Evolutionary conservation across 2,329 filamentous ascomycete species (phyloP).

Genomic region (Exophiala xenobiotica): DNA sequence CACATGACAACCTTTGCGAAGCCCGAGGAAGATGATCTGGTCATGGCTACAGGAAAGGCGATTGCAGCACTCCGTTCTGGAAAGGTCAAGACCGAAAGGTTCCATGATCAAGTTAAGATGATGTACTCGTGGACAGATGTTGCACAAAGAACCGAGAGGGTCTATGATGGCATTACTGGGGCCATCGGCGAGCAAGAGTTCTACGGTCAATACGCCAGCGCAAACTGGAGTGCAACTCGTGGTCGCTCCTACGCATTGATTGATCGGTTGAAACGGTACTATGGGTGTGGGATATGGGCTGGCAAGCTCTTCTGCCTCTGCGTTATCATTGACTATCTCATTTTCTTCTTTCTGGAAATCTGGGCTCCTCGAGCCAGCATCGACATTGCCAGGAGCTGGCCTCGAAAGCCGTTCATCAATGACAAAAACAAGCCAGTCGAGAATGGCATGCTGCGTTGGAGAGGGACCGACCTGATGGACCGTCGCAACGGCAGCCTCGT

Average conservation of each 20-base stretch:
- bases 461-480: slow-evolving; percentile 31
- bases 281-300: slow-evolving; percentile 97
- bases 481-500: slow-evolving; percentile 30
- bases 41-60: slow-evolving; percentile 82
- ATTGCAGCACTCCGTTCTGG: slow-evolving; percentile 83
- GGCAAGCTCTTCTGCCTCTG: slow-evolving; percentile 96
- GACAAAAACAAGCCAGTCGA: slow-evolving; percentile 34
- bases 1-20: slow-evolving; percentile 99
- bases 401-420: slow-evolving; percentile 61
- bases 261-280: slow-evolving; percentile 92
- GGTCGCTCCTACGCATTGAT: slow-evolving; percentile 81
- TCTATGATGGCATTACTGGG: slow-evolving; percentile 90
- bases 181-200: slow-evolving; percentile 83
- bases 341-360: slow-evolving; percentile 85
- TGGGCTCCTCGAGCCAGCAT: slow-evolving; percentile 81
- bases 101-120: slow-evolving; percentile 94
- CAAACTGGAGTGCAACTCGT: slow-evolving; percentile 68
- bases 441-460: slow-evolving; percentile 25
- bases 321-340: slow-evolving; percentile 87
- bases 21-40: slow-evolving; percentile 92
- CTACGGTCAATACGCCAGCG: slow-evolving; percentile 74
- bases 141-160: slow-evolving; percentile 85
- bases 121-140: slow-evolving; percentile 99
- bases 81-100: slow-evolving; percentile 84
- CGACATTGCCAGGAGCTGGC: slow-evolving; percentile 89